Evolutionary conservation across 345 rosid species (phyloP).

Genomic region (Corchorus olitorius): DNA sequence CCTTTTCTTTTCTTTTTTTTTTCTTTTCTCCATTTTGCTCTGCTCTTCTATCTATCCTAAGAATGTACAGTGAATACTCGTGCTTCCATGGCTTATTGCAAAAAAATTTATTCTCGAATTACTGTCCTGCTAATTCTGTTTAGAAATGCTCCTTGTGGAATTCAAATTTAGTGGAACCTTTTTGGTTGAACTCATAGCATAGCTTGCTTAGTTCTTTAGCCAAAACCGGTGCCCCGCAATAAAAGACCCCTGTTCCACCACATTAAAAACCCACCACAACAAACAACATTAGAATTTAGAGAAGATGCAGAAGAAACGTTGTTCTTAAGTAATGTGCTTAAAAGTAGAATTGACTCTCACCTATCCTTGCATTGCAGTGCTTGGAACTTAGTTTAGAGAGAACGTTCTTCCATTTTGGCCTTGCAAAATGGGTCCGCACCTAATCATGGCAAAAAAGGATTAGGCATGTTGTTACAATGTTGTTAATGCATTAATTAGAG

Average conservation of each 20-base stretch:
- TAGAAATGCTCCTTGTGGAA: slow-evolving; percentile 98
- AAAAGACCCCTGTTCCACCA: slow-evolving; percentile 78
- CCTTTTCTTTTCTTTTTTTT: not conserved
- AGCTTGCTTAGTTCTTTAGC: slow-evolving; percentile 91
- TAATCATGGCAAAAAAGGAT: slow-evolving; percentile 24
- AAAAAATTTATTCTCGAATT: slow-evolving; percentile 13
- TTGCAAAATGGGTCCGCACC: slow-evolving; percentile 97
- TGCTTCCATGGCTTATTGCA: slow-evolving; percentile 20
- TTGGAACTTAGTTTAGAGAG: slow-evolving; percentile 82
- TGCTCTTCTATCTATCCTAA: slow-evolving; percentile 10
- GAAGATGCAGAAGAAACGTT: not conserved
- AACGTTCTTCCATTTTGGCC: slow-evolving; percentile 96
- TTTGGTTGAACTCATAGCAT: slow-evolving; percentile 90
- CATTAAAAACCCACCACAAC: slow-evolving; percentile 5
- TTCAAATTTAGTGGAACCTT: slow-evolving; percentile 89
- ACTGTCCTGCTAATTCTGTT: slow-evolving; percentile 3
- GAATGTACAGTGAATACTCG: slow-evolving; percentile 34
- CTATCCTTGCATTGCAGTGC: slow-evolving; percentile 87
- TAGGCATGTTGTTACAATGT: not conserved
- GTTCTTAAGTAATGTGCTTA: not conserved
- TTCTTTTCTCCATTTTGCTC: not conserved
- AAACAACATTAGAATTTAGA: not conserved
- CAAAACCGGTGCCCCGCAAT: slow-evolving; percentile 94
- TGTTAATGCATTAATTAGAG: not conserved
- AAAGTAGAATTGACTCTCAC: slow-evolving; percentile 38